These are phyloP conservation scores for Wickerhamiella australiensis DNA, from an alignment of 805 yeast species.

Conservation along the genomic window DNA sequence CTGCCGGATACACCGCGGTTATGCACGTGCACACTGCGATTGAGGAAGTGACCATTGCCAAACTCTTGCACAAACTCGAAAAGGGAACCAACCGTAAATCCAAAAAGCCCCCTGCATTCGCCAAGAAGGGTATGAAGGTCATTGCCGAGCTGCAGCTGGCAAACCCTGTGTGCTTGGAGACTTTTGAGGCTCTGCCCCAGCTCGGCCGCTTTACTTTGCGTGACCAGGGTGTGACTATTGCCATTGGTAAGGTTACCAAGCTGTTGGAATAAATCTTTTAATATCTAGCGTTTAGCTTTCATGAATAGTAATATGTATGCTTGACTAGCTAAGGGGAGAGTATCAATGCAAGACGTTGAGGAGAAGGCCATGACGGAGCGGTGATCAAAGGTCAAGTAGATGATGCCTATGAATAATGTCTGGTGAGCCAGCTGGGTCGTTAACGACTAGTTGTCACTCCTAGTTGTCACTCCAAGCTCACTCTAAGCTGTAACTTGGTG, in stretches of 20 bases:
- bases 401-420: too few species aligned
- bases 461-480: too few species aligned
- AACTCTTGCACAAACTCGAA: conserved; percentile 82
- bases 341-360: too few species aligned
- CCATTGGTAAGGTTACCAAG: conserved; percentile 95
- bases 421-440: too few species aligned
- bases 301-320: background rate
- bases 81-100: conserved; percentile 95
- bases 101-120: conserved; percentile 95
- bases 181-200: conserved; percentile 85
- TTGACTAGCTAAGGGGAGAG: too few species aligned
- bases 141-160: conserved; percentile 80
- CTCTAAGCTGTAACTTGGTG: too few species aligned
- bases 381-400: too few species aligned
- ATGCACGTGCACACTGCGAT: conserved; percentile 98
- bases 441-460: too few species aligned
- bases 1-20: conserved; percentile 94
- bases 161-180: conserved; percentile 87
- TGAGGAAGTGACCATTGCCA: conserved; percentile 78
- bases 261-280: conserved; percentile 34
- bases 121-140: conserved; percentile 97
- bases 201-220: conserved; percentile 96
- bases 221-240: conserved; percentile 97
- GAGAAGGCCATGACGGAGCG: too few species aligned
- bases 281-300: background rate